These are phyloP conservation scores for Tylopilus subfusipes DNA, from an alignment of 768 basidiomycete genomes.

Conservation along the genomic window DNA sequence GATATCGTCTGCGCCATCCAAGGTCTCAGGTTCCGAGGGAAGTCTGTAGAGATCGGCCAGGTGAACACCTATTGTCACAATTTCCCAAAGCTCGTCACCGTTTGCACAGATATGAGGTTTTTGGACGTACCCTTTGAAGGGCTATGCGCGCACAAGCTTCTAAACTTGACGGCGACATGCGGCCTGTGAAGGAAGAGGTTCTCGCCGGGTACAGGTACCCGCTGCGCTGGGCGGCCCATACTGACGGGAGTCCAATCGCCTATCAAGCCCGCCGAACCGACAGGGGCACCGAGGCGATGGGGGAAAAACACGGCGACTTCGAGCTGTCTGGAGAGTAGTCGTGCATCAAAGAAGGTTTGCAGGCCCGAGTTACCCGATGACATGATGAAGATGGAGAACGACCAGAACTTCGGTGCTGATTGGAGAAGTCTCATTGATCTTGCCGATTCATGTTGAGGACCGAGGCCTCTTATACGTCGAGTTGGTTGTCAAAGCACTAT, in stretches of 20 bases:
- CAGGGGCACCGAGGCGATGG: background rate
- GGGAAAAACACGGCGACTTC: background rate
- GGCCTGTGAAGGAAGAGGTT: background rate
- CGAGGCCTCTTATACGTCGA: constrained; percentile 7
- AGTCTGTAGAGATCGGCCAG: background rate
- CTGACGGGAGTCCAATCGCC: background rate
- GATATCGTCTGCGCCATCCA: background rate
- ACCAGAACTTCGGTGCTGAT: background rate
- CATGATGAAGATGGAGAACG: constrained; percentile 1
- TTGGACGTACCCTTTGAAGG: background rate
- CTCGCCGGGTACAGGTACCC: background rate
- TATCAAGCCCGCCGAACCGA: background rate
- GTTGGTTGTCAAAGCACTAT: background rate
- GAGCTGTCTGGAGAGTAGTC: too few species aligned
- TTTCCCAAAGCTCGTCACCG: background rate
- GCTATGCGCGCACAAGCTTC: background rate
- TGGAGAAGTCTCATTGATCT: background rate
- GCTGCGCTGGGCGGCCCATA: background rate
- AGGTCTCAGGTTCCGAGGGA: background rate
- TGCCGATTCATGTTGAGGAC: background rate
- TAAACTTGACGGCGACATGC: background rate
- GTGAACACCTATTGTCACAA: background rate
- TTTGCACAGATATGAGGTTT: background rate
- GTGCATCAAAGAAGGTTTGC: background rate
- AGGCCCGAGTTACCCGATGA: background rate